phyloP scores from a whole-genome alignment of 192 early-diverging fungal genomes.

The Podila clonocystis region DNA sequence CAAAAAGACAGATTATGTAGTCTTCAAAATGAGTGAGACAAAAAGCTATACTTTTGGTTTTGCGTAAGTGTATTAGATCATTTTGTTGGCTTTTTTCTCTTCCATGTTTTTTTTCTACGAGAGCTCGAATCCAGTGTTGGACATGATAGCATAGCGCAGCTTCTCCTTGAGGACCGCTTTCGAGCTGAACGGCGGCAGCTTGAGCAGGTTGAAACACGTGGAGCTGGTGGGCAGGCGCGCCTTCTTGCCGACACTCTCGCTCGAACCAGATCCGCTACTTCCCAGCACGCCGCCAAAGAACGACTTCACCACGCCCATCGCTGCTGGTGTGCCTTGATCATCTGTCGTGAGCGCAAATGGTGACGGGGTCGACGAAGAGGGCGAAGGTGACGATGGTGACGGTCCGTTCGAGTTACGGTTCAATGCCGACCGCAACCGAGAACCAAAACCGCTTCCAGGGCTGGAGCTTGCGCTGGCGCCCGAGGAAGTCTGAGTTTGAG shows the following conservation, averaged over 20 bases:
- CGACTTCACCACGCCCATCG: constrained; percentile 59
- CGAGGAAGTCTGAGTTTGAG: no score
- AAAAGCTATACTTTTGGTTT: no score
- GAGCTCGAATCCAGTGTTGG: constrained; percentile 82
- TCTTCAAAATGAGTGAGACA: no score
- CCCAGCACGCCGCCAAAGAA: constrained; percentile 67
- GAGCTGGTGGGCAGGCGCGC: constrained; percentile 61
- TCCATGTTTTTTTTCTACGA: constrained; percentile 9
- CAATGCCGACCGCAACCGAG: constrained; percentile 35
- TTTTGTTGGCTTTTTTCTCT: no score
- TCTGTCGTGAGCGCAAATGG: constrained; percentile 14
- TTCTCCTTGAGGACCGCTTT: constrained; percentile 66
- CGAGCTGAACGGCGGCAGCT: constrained; percentile 53
- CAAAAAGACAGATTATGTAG: no score
- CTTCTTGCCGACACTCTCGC: constrained; percentile 60
- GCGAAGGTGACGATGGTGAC: not conserved
- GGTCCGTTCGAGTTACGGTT: not conserved
- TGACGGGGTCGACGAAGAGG: constrained; percentile 10
- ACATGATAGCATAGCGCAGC: constrained; percentile 73
- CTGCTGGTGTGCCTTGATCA: constrained; percentile 36
- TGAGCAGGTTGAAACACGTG: constrained; percentile 39
- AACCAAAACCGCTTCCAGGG: constrained; percentile 25
- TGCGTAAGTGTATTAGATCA: no score
- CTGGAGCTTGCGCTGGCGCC: no score
- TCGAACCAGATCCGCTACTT: constrained; percentile 50